Evolutionary conservation across 1,139 yeast species (phyloP).

Genomic region (Yamadazyma spencermartinsiae): DNA sequence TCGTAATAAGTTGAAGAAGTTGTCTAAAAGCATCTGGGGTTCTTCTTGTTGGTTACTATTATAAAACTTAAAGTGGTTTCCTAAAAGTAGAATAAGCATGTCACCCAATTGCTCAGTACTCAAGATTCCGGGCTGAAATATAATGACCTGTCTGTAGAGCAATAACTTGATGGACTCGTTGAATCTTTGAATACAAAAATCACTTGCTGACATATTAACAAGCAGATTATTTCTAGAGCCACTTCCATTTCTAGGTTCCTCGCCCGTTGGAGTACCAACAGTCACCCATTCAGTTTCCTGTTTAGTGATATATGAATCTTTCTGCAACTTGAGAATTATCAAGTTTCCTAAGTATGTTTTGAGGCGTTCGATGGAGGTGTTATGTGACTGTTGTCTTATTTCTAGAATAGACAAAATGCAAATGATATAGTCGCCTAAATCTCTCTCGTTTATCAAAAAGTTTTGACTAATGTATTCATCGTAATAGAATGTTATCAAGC

Average conservation of each 20-base stretch:
- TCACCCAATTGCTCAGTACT: slow-evolving; percentile 31
- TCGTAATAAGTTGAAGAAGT: slow-evolving; percentile 39
- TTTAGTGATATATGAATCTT: slow-evolving; percentile 18
- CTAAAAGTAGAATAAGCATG: slow-evolving; percentile 33
- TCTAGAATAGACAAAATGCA: slow-evolving; percentile 39
- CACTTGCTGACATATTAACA: background rate
- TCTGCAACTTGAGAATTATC: slow-evolving; percentile 27
- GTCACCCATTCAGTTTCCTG: background rate
- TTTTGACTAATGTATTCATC: slow-evolving; percentile 25
- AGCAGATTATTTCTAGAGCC: background rate
- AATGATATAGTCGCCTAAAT: slow-evolving; percentile 28
- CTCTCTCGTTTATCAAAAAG: slow-evolving; percentile 24
- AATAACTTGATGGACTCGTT: slow-evolving; percentile 29
- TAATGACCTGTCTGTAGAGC: slow-evolving; percentile 46
- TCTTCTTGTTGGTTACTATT: slow-evolving; percentile 15
- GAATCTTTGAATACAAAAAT: slow-evolving; percentile 11
- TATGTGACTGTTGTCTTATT: slow-evolving; percentile 16
- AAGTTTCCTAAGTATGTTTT: slow-evolving; percentile 30
- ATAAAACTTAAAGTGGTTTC: slow-evolving; percentile 25
- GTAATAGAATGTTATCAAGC: slow-evolving; percentile 25
- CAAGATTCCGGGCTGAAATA: slow-evolving; percentile 35
- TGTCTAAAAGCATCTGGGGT: slow-evolving; percentile 19
- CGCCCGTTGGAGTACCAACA: background rate
- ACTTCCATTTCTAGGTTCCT: background rate
- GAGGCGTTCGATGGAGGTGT: slow-evolving; percentile 17